Evolutionary conservation across 2,329 filamentous ascomycete genomes (phyloP).

Genomic region (Metarhizium rileyi): DNA sequence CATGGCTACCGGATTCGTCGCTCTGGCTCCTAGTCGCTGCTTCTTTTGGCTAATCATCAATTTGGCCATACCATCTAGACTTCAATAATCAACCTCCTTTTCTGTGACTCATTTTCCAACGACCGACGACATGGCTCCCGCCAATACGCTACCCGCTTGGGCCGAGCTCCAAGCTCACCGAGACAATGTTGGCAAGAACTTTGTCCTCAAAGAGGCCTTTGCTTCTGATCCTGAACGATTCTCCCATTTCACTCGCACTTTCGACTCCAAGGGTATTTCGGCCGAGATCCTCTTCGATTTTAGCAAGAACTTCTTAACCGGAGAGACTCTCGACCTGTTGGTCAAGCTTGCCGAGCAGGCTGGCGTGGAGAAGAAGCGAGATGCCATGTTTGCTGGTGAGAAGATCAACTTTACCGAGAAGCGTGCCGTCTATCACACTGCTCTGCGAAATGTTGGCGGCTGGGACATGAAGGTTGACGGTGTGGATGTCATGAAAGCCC

Average conservation of each 20-base stretch:
- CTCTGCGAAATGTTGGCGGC: constrained; percentile 81
- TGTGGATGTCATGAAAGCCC: constrained; percentile 80
- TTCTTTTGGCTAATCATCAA: neutral
- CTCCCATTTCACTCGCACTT: constrained; percentile 79
- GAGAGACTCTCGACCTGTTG: constrained; percentile 81
- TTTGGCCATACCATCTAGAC: neutral
- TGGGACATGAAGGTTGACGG: constrained; percentile 79
- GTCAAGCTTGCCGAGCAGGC: constrained; percentile 88
- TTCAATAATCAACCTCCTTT: neutral
- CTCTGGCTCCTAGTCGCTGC: neutral
- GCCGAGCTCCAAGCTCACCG: constrained; percentile 85
- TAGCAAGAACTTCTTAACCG: constrained; percentile 95
- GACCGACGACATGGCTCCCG: constrained; percentile 57
- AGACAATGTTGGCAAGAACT: constrained; percentile 73
- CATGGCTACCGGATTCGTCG: neutral
- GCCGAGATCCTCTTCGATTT: constrained; percentile 95
- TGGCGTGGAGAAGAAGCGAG: constrained; percentile 81
- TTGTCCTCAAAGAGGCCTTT: constrained; percentile 90
- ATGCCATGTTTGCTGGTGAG: constrained; percentile 94
- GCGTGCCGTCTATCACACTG: constrained; percentile 90
- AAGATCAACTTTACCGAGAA: constrained; percentile 99
- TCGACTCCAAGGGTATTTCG: constrained; percentile 71
- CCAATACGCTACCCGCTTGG: constrained; percentile 81
- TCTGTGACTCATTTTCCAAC: neutral
- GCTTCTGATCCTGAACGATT: constrained; percentile 81